Percentiles rank a stretch among this genome's conserved stretches.
Conservation (phyloP, 352 stramenopile species). For the Globisporangium paddicum region DNA sequence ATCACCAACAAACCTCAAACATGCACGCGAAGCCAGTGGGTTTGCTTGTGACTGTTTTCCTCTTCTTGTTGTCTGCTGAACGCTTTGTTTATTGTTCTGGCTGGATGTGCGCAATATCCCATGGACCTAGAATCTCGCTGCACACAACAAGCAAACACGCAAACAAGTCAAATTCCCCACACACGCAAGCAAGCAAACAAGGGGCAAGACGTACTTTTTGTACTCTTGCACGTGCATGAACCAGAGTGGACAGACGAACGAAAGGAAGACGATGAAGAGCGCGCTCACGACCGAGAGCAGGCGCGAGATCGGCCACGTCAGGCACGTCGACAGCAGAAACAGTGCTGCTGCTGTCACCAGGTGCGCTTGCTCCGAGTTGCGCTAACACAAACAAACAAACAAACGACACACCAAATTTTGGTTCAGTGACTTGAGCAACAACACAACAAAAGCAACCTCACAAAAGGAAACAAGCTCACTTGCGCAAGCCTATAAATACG, state of each 20-base stretch:
- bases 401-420: background rate
- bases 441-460: background rate
- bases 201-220: constrained; percentile 73
- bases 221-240: constrained; percentile 90
- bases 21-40: background rate
- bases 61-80: background rate
- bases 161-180: background rate
- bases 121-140: constrained; percentile 87
- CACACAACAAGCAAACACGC: constrained; percentile 1
- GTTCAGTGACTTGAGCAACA: no score
- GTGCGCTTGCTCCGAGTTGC: constrained; percentile 66
- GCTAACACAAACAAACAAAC: constrained; percentile 16
- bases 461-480: constrained; percentile 3
- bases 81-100: constrained; percentile 35
- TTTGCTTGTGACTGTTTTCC: constrained; percentile 1
- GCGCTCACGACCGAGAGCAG: constrained; percentile 59
- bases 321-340: constrained; percentile 61
- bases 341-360: constrained; percentile 61
- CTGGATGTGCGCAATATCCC: constrained; percentile 88
- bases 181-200: background rate
- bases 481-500: constrained; percentile 1
- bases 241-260: constrained; percentile 84
- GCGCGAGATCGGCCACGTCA: constrained; percentile 73
- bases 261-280: constrained; percentile 74
- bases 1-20: background rate